phyloP scores from a whole-genome alignment of 495 filamentous ascomycete genomes.

The Aspergillus coremiiformis region DNA sequence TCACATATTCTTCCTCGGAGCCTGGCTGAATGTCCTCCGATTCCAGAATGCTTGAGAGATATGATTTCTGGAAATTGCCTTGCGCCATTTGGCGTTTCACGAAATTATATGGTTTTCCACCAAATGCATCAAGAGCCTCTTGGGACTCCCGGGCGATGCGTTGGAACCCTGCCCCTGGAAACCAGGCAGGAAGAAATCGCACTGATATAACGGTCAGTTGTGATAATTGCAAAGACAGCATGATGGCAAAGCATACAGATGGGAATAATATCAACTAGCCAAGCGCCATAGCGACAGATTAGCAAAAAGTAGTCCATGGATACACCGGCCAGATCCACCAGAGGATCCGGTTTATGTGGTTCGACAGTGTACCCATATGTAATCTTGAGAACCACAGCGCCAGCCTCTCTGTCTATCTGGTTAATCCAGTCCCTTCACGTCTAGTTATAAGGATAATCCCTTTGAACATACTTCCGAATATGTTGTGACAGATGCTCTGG shows the following conservation, averaged over 20 bases:
- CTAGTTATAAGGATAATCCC: background rate
- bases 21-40: slow-evolving; percentile 11
- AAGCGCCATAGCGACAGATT: slow-evolving; percentile 34
- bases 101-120: slow-evolving; percentile 35
- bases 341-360: slow-evolving; percentile 27
- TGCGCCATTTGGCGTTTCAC: slow-evolving; percentile 38
- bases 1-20: slow-evolving; percentile 21
- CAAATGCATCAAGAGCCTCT: slow-evolving; percentile 14
- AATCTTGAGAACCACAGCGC: slow-evolving; percentile 38
- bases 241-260: background rate
- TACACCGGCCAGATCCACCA: slow-evolving; percentile 31
- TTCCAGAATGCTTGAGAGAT: slow-evolving; percentile 30
- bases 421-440: background rate
- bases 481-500: background rate
- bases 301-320: slow-evolving; percentile 34
- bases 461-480: background rate
- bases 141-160: slow-evolving; percentile 26
- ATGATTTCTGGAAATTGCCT: slow-evolving; percentile 25
- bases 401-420: slow-evolving; percentile 10
- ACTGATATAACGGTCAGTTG: slow-evolving; percentile 5
- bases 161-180: slow-evolving; percentile 42
- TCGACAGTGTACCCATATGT: slow-evolving; percentile 44
- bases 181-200: slow-evolving; percentile 33
- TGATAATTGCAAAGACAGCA: background rate
- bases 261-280: slow-evolving; percentile 37